Conservation (phyloP, 2,329 filamentous ascomycete species). For the Trichoderma aggressivum region DNA sequence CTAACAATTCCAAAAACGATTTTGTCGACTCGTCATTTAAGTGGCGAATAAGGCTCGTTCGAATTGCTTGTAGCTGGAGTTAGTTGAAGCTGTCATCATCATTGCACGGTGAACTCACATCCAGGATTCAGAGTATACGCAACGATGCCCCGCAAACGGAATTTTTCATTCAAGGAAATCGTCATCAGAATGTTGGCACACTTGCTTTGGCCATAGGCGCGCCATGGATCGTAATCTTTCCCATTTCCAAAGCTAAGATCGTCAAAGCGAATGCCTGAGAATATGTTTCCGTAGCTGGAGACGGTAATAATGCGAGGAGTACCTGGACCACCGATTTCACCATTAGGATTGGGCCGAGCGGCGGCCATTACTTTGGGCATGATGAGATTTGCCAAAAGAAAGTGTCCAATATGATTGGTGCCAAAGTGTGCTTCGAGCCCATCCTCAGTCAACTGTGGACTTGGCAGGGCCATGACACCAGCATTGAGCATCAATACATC, state of each 20-base stretch:
- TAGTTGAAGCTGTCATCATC: not conserved
- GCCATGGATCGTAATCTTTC: not conserved
- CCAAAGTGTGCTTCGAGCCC: not conserved
- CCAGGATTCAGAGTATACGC: not conserved
- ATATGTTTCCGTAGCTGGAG: not conserved
- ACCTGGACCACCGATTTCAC: not conserved
- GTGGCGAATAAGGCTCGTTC: not conserved
- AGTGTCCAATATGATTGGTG: not conserved
- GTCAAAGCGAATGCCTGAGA: not conserved
- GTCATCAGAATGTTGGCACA: not conserved
- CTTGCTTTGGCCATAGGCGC: not conserved
- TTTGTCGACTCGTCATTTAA: not conserved
- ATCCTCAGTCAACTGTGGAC: not conserved
- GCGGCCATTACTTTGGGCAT: not conserved
- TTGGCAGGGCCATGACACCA: not conserved
- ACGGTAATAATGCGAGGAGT: not conserved
- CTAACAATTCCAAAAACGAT: not conserved
- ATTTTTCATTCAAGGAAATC: not conserved
- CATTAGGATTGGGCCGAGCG: not conserved
- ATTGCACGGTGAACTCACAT: not conserved
- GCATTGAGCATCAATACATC: not conserved
- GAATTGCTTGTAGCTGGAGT: not conserved
- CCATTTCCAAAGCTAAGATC: not conserved
- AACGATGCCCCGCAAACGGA: not conserved
- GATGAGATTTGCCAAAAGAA: not conserved